Conservation (phyloP, 1,139 yeast genomes). For the Lodderomyces oxycetoniae region DNA sequence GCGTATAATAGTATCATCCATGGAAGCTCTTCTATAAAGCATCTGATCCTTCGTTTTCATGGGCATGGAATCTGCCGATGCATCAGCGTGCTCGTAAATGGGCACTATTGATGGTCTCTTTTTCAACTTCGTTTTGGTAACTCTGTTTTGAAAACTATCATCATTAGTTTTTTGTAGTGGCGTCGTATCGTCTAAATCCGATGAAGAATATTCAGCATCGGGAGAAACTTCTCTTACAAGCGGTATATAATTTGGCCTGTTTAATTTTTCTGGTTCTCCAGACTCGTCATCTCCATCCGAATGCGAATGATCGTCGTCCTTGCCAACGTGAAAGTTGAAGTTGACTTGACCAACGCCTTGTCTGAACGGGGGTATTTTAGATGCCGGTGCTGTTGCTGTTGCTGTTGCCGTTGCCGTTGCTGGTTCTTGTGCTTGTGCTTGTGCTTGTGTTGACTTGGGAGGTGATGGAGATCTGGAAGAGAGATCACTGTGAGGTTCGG, state of each 20-base stretch:
- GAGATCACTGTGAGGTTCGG: conserved; percentile 10
- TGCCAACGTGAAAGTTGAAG: conserved; percentile 7
- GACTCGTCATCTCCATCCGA: conserved; percentile 2
- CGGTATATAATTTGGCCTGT: background rate
- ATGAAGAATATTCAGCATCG: background rate
- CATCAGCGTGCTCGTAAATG: conserved; percentile 20
- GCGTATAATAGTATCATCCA: conserved; percentile 49
- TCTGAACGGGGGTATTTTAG: conserved; percentile 3
- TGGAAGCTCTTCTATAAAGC: conserved; percentile 54
- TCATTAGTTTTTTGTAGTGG: background rate
- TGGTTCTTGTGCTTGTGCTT: conserved; percentile 6
- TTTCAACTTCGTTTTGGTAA: background rate
- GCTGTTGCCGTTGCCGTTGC: background rate
- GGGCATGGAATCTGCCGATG: conserved; percentile 1
- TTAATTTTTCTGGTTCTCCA: conserved; percentile 2
- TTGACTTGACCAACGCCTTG: conserved; percentile 4
- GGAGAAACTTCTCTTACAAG: conserved; percentile 3
- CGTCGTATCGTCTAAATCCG: background rate
- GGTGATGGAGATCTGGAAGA: conserved; percentile 11
- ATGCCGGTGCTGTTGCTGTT: background rate
- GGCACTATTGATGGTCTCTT: conserved; percentile 35
- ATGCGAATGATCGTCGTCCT: conserved; percentile 4
- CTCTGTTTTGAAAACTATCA: background rate
- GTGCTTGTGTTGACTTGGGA: too few relatives aligned
- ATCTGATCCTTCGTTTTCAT: conserved; percentile 11